A percentile compares a stretch with the other conserved stretches of the same genome.
Conservation (phyloP, 1,284 basidiomycete species). For the Ustilago loliicola region DNA sequence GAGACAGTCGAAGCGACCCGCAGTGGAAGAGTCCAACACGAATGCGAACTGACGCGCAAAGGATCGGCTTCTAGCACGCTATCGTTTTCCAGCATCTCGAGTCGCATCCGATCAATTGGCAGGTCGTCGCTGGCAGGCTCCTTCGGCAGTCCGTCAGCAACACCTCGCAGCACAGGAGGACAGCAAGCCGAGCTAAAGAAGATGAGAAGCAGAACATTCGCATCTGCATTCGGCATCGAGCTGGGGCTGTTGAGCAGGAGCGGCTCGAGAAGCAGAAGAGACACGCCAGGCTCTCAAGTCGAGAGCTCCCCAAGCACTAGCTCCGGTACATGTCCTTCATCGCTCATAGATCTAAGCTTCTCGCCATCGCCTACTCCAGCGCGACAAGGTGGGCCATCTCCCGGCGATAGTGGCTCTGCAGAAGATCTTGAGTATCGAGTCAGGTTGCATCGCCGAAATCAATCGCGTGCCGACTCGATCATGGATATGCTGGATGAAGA, state of each 20-base stretch:
- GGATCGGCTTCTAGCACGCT: slow-evolving; percentile 25
- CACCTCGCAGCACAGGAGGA: background rate
- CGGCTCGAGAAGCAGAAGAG: slow-evolving; percentile 9
- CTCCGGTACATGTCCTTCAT: slow-evolving; percentile 20
- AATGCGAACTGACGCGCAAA: slow-evolving; percentile 8
- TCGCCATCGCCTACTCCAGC: slow-evolving; percentile 20
- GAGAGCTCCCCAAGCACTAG: slow-evolving; percentile 35
- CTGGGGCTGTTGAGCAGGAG: slow-evolving; percentile 16
- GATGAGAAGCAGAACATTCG: slow-evolving; percentile 41
- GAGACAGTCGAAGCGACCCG: no score
- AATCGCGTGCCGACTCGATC: slow-evolving; percentile 37
- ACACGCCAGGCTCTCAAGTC: background rate
- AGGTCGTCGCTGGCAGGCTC: background rate
- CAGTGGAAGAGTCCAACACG: background rate
- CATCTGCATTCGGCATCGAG: slow-evolving; percentile 45
- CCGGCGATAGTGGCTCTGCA: background rate
- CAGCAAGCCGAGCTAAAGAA: slow-evolving; percentile 17
- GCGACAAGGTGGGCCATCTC: slow-evolving; percentile 10
- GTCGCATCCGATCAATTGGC: slow-evolving; percentile 23
- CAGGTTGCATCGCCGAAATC: slow-evolving; percentile 16
- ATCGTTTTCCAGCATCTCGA: slow-evolving; percentile 25
- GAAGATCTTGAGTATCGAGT: no score
- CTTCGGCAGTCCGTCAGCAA: background rate
- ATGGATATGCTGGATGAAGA: slow-evolving; percentile 25
- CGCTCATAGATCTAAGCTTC: slow-evolving; percentile 26